phyloP scores from a whole-genome alignment of 495 filamentous ascomycete species.

The Parachaetomium inaequale region DNA sequence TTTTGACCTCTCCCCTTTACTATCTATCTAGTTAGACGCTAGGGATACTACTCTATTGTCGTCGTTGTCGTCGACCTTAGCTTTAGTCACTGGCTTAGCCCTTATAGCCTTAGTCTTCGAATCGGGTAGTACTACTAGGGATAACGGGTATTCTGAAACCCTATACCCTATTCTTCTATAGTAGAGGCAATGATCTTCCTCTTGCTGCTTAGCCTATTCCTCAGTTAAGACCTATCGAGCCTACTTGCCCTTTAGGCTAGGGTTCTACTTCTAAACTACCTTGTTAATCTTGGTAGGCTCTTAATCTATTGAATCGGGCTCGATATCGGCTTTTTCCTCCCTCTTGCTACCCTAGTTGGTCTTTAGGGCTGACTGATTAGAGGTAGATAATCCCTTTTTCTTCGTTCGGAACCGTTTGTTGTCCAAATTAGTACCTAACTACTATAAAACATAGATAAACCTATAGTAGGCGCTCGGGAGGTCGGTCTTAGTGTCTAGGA shows the following conservation, averaged over 20 bases:
- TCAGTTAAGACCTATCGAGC: not conserved
- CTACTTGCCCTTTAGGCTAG: not conserved
- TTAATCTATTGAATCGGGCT: not conserved
- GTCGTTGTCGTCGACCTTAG: no score
- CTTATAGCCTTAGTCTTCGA: not conserved
- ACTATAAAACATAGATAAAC: not conserved
- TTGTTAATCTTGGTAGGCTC: not conserved
- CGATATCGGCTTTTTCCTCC: not conserved
- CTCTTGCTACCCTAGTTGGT: not conserved
- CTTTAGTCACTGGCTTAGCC: no score
- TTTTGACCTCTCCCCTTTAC: not conserved
- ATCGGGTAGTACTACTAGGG: no score
- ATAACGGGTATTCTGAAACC: no score
- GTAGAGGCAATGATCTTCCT: not conserved
- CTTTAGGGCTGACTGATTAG: no score
- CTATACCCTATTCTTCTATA: no score
- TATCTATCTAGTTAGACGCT: not conserved
- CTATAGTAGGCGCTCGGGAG: not conserved
- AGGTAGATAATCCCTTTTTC: no score
- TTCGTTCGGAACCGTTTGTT: no score
- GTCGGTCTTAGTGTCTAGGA: not conserved
- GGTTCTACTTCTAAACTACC: not conserved
- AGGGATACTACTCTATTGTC: no score
- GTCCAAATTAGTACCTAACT: not conserved
- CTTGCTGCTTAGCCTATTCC: no score